phyloP scores from a whole-genome alignment of 441 rosid genomes.

The Codiaeum variegatum region DNA sequence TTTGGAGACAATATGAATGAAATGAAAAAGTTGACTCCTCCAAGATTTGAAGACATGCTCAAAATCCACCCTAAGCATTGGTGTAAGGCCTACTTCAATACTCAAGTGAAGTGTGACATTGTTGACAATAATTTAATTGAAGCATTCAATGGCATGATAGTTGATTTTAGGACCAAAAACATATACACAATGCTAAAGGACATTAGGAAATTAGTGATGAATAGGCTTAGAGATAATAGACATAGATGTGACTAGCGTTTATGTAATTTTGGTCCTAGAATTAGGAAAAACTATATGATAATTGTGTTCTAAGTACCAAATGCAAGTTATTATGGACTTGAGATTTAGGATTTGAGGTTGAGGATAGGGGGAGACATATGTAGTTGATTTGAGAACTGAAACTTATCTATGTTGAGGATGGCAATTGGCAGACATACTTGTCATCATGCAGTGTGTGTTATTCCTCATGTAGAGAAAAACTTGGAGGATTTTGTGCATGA shows the following conservation, averaged over 20 bases:
- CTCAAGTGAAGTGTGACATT: not conserved
- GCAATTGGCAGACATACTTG: too few species aligned
- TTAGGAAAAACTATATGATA: not conserved
- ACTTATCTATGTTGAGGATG: too few species aligned
- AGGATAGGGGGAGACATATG: not conserved
- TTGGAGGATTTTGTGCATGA: too few species aligned
- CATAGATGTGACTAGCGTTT: fast-evolving
- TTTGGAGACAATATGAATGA: not conserved
- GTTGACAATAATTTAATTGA: not conserved
- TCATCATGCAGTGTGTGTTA: too few species aligned
- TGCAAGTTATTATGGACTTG: not conserved
- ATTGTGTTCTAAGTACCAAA: not conserved
- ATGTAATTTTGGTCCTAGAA: not conserved
- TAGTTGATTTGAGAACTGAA: not conserved
- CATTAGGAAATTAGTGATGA: not conserved
- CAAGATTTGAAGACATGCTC: not conserved
- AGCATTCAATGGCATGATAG: not conserved
- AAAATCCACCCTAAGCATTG: not conserved
- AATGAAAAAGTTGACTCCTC: not conserved
- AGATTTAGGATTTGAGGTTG: not conserved
- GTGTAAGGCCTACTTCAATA: not conserved
- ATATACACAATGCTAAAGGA: not conserved
- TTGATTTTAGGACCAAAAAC: not conserved
- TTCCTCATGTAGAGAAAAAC: too few species aligned
- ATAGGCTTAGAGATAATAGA: not conserved